These are phyloP conservation scores for Colletotrichum graminicola DNA, from an alignment of 2,329 filamentous ascomycete species.

Conservation along the genomic window DNA sequence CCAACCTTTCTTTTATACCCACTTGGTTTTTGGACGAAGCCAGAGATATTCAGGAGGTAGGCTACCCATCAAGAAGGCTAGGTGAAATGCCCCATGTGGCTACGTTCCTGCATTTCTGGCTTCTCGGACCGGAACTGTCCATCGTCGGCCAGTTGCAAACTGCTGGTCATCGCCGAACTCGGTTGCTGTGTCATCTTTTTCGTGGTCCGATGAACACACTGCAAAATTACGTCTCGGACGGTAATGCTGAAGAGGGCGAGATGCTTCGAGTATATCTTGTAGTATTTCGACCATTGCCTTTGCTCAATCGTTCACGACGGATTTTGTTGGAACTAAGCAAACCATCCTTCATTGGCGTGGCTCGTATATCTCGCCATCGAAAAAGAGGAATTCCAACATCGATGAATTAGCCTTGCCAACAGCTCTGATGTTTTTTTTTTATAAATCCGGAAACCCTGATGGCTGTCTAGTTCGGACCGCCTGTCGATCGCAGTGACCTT, in stretches of 20 bases:
- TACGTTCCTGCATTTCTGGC: conserved; percentile 2
- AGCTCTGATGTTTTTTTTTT: background rate
- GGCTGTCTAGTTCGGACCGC: conserved; percentile 42
- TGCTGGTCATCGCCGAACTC: background rate
- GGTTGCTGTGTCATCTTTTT: conserved; percentile 1
- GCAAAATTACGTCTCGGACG: conserved; percentile 39
- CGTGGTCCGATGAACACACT: conserved; percentile 37
- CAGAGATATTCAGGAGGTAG: conserved; percentile 36
- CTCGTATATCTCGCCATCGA: conserved; percentile 40
- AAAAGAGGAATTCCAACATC: conserved; percentile 46
- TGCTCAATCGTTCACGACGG: conserved; percentile 4
- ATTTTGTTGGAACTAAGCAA: background rate
- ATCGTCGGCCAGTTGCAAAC: background rate
- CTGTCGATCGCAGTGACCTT: conserved; percentile 45
- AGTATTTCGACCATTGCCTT: conserved; percentile 41
- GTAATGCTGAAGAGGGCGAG: conserved; percentile 43
- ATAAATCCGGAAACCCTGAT: background rate
- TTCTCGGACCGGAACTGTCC: conserved; percentile 38
- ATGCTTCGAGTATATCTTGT: conserved; percentile 44
- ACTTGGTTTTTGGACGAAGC: background rate
- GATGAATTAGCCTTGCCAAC: conserved; percentile 34
- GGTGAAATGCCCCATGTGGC: background rate
- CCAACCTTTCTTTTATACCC: background rate
- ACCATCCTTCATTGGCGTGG: background rate
- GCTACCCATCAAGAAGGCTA: conserved; percentile 42